These are phyloP conservation scores for Vitis hybrid DNA, from an alignment of 177 flowering plant species.

Conservation along the genomic window DNA sequence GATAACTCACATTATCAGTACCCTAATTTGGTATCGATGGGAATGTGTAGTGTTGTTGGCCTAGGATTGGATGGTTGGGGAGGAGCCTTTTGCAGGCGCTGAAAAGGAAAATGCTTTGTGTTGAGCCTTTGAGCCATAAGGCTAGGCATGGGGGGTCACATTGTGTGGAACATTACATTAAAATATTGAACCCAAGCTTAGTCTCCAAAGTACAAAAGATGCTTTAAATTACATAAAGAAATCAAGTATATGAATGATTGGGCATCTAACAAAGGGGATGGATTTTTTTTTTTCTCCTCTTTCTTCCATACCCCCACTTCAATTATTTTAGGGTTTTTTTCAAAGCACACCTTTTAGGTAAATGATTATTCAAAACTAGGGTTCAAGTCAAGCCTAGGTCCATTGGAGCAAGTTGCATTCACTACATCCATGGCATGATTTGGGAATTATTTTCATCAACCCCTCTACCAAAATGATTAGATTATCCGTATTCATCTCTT, in stretches of 20 bases:
- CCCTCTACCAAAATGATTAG: no score
- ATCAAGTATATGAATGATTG: constrained; percentile 12
- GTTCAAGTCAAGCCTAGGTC: not conserved
- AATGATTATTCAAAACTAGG: not conserved
- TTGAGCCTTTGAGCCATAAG: not conserved
- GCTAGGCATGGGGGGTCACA: not conserved
- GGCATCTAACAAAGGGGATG: constrained; percentile 21
- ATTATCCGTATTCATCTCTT: no score
- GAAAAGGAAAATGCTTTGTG: constrained; percentile 3
- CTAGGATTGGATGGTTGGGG: not conserved
- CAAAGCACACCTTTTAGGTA: not conserved
- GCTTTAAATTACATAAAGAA: constrained; percentile 5
- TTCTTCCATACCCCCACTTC: constrained; percentile 22
- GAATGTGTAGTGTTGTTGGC: no score
- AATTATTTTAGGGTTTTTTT: constrained; percentile 14
- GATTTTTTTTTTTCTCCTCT: not conserved
- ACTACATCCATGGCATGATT: no score
- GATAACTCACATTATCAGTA: not conserved
- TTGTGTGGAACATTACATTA: not conserved
- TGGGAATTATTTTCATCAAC: no score
- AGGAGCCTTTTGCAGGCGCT: not conserved
- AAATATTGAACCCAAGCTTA: not conserved
- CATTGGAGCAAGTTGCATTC: no score
- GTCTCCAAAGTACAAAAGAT: constrained; percentile 16
- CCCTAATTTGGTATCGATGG: not conserved